A percentile compares a stretch with the other conserved stretches of the same genome.
Evolutionary conservation across 2,329 filamentous ascomycete species (phyloP).

Genomic region (Aspergillus sp.): DNA sequence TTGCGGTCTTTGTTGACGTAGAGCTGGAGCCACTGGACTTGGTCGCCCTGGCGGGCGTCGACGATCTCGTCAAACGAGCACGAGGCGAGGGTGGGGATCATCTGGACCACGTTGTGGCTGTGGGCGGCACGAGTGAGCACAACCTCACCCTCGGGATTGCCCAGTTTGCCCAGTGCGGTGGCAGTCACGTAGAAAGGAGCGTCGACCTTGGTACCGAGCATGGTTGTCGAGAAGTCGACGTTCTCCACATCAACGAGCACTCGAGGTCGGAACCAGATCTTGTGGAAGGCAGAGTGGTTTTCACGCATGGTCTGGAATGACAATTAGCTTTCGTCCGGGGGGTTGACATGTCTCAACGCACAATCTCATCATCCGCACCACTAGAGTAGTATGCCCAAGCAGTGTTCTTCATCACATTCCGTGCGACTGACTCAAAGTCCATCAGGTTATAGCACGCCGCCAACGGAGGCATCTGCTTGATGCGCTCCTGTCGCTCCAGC

Average conservation of each 20-base stretch:
- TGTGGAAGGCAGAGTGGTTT: constrained; percentile 93
- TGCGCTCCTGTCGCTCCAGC: constrained; percentile 67
- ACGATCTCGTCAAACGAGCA: constrained; percentile 97
- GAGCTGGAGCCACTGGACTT: constrained; percentile 94
- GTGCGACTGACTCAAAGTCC: constrained; percentile 93
- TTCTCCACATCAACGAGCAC: constrained; percentile 85
- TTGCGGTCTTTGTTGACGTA: constrained; percentile 95
- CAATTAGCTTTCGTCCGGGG: neutral
- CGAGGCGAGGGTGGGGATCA: constrained; percentile 96
- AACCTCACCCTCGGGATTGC: constrained; percentile 89
- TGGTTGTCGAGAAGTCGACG: constrained; percentile 82
- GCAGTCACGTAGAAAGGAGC: constrained; percentile 96
- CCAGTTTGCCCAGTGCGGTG: constrained; percentile 91
- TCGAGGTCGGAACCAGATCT: constrained; percentile 92
- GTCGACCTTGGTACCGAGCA: constrained; percentile 80
- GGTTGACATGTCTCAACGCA: constrained; percentile 27
- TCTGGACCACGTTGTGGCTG: constrained; percentile 89
- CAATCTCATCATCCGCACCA: constrained; percentile 84
- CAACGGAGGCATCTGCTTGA: constrained; percentile 70
- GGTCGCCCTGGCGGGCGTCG: constrained; percentile 72
- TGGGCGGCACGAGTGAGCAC: constrained; percentile 77
- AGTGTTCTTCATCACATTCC: constrained; percentile 86
- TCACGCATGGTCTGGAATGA: constrained; percentile 73
- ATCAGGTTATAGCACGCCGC: constrained; percentile 89
- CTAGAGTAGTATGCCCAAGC: constrained; percentile 98